Percentiles rank a stretch among this genome's conserved stretches.
Conservation (phyloP, 2,329 filamentous ascomycete species). For the Thielaviopsis euricoi region DNA sequence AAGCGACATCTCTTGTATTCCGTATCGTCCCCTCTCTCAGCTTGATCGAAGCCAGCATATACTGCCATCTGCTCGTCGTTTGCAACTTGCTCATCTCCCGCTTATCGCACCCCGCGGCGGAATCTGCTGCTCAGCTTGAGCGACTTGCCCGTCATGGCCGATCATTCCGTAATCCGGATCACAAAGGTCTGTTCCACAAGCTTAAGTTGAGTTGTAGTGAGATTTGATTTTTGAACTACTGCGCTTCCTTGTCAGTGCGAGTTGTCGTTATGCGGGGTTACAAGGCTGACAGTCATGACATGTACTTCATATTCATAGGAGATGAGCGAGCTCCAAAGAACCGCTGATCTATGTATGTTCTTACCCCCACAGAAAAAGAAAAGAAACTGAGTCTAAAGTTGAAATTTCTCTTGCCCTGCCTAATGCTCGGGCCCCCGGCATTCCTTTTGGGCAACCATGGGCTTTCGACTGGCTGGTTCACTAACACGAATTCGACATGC, state of each 20-base stretch:
- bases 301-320: constrained; percentile 41
- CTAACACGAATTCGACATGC: background rate
- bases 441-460: too few species aligned
- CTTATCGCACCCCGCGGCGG: background rate
- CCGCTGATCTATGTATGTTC: constrained; percentile 61
- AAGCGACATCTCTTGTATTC: too few species aligned
- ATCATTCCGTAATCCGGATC: constrained; percentile 78
- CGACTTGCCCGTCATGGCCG: constrained; percentile 39
- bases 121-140: background rate
- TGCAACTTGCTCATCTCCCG: background rate
- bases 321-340: constrained; percentile 69
- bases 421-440: background rate
- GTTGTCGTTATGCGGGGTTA: constrained; percentile 1
- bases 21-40: too few species aligned
- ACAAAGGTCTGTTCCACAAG: constrained; percentile 45
- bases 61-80: background rate
- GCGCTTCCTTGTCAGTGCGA: background rate
- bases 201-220: background rate
- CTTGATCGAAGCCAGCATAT: too few species aligned
- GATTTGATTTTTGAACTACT: background rate
- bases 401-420: background rate
- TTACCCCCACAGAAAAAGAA: background rate
- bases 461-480: background rate
- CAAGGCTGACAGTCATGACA: constrained; percentile 2
- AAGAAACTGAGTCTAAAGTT: background rate